phyloP scores from a whole-genome alignment of 225 moss, liverwort and hornwort genomes.

The Polytrichum commune region DNA sequence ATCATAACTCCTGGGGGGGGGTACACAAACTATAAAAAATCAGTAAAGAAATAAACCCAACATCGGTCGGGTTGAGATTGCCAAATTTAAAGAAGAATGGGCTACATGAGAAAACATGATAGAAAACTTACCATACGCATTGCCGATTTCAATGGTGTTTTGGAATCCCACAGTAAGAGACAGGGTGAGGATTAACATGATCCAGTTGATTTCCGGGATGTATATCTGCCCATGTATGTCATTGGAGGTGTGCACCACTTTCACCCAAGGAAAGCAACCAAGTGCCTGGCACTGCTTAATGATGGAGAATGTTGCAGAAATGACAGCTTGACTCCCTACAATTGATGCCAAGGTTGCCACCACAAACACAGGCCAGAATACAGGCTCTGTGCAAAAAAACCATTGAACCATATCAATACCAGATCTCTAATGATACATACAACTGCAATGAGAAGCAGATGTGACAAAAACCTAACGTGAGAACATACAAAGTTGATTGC shows the following conservation, averaged over 20 bases:
- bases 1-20: too few relatives aligned
- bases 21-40: too few relatives aligned
- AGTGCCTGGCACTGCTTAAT: constrained; percentile 54
- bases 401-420: constrained; percentile 4
- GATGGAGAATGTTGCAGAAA: constrained; percentile 57
- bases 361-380: constrained; percentile 50
- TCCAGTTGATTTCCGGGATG: constrained; percentile 66
- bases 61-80: not conserved
- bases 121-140: constrained; percentile 47
- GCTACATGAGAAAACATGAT: not conserved
- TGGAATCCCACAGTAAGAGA: constrained; percentile 39
- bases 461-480: too few relatives aligned
- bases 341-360: constrained; percentile 55
- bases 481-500: too few relatives aligned
- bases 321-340: constrained; percentile 58
- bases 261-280: constrained; percentile 61
- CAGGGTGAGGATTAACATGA: constrained; percentile 41
- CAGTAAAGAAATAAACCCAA: too few relatives aligned
- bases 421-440: not conserved
- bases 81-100: too few relatives aligned
- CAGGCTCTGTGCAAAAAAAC: constrained; percentile 17
- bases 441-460: too few relatives aligned
- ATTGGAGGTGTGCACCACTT: constrained; percentile 57
- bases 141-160: constrained; percentile 44
- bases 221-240: constrained; percentile 48